A percentile compares a stretch with the other conserved stretches of the same genome.
These are phyloP conservation scores for Zymoseptoria tritici DNA, from an alignment of 2,329 filamentous ascomycete genomes.

Conservation along the genomic window DNA sequence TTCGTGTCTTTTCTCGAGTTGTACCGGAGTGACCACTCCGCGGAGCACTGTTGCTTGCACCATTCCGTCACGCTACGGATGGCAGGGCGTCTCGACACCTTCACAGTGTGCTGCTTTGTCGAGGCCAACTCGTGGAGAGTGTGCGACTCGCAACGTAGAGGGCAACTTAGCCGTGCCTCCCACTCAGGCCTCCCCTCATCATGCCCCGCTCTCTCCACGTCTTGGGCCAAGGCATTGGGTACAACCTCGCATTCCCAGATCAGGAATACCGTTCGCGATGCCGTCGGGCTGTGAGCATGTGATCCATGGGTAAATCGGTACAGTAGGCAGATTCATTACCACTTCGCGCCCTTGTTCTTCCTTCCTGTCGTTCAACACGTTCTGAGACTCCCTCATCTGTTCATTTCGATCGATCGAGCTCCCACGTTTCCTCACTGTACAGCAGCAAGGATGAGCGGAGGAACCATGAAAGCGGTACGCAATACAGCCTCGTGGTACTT, in stretches of 20 bases:
- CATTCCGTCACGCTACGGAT: not conserved
- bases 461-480: slow-evolving; percentile 25
- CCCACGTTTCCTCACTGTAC: not conserved
- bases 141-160: no score
- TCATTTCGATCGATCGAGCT: not conserved
- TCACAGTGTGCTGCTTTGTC: not conserved
- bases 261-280: not conserved
- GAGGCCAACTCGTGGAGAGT: no score
- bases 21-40: no score
- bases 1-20: not conserved
- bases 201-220: not conserved
- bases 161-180: not conserved
- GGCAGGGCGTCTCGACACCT: not conserved
- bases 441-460: not conserved
- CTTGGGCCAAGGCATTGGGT: not conserved
- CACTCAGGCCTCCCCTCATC: not conserved
- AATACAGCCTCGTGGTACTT: not conserved
- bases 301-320: not conserved
- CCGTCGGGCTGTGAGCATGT: not conserved
- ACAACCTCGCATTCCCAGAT: not conserved
- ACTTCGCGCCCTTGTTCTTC: not conserved
- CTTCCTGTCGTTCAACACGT: not conserved
- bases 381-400: not conserved
- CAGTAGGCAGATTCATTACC: not conserved
- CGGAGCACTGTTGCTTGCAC: not conserved